A percentile compares a stretch with the other conserved stretches of the same genome.
Evolutionary conservation across 1,139 yeast genomes (phyloP).

Genomic region (Nakaseomyces nivariensis): DNA sequence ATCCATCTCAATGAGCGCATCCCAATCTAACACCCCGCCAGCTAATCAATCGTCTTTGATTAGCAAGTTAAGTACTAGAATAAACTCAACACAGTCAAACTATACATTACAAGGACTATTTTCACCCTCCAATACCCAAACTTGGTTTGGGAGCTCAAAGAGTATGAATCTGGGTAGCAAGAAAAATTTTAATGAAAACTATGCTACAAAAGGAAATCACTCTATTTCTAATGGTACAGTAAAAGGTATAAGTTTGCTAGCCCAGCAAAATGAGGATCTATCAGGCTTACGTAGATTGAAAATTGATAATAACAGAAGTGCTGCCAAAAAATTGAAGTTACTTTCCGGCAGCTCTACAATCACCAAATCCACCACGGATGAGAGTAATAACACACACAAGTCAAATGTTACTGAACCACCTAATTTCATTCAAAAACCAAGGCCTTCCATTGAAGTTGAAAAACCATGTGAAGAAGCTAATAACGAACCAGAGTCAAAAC

Average conservation of each 20-base stretch:
- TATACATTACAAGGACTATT: conserved; percentile 31
- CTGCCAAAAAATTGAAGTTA: conserved; percentile 31
- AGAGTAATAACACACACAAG: conserved; percentile 10
- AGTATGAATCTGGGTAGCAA: conserved; percentile 7
- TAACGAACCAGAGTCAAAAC: neutral
- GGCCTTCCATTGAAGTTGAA: neutral
- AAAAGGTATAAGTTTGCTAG: conserved; percentile 9
- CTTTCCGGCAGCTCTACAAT: conserved; percentile 29
- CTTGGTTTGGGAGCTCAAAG: conserved; percentile 8
- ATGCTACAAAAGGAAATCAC: neutral
- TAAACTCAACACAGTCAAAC: conserved; percentile 19
- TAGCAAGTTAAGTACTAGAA: conserved; percentile 29
- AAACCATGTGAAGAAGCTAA: neutral
- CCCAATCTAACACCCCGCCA: conserved; percentile 9
- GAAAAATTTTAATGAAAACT: neutral
- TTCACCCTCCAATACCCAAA: conserved; percentile 26
- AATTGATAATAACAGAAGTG: conserved; percentile 33
- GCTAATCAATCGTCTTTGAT: conserved; percentile 23
- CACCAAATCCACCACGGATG: conserved; percentile 23
- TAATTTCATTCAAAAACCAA: conserved; percentile 1
- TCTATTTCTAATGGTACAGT: conserved; percentile 9
- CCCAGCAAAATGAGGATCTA: conserved; percentile 9
- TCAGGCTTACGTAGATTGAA: conserved; percentile 28
- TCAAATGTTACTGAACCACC: conserved; percentile 10
- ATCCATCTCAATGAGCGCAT: conserved; percentile 3